phyloP scores from a whole-genome alignment of 2,329 filamentous ascomycete genomes.

The Colletotrichum sp. region DNA sequence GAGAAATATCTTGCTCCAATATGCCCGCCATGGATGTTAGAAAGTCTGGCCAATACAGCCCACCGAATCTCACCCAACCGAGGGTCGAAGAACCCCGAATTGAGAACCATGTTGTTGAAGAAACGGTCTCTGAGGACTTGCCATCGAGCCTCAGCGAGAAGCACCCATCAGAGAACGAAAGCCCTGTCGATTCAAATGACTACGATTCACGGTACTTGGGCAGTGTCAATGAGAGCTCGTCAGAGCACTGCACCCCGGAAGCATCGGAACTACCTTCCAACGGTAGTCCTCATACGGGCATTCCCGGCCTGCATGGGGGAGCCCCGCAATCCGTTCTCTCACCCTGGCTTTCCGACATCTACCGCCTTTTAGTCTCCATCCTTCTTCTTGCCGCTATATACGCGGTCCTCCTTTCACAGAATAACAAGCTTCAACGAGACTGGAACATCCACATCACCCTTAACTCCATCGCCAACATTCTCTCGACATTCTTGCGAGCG shows the following conservation, averaged over 20 bases:
- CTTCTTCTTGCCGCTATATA: neutral
- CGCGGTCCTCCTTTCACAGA: neutral
- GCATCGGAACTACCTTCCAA: neutral
- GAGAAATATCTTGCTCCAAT: too few species aligned
- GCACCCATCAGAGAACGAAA: neutral
- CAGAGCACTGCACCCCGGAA: neutral
- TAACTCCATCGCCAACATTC: neutral
- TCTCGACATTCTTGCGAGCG: neutral
- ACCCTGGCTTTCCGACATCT: neutral
- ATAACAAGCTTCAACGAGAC: neutral
- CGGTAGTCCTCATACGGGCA: neutral
- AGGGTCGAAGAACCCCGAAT: neutral
- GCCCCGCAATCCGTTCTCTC: neutral
- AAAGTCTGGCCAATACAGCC: neutral
- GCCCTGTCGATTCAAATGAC: neutral
- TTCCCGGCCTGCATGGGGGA: neutral
- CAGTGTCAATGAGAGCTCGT: neutral
- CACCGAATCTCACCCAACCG: neutral
- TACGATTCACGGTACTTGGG: neutral
- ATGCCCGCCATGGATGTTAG: neutral
- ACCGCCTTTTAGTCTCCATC: neutral
- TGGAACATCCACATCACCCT: neutral
- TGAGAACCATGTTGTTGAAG: neutral
- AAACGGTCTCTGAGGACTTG: neutral
- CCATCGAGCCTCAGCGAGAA: neutral